Evolutionary conservation across 495 filamentous ascomycete genomes (phyloP), one percentile per base, ranked within the genome.

Genomic region (Penicillium subrubescens): DNA sequence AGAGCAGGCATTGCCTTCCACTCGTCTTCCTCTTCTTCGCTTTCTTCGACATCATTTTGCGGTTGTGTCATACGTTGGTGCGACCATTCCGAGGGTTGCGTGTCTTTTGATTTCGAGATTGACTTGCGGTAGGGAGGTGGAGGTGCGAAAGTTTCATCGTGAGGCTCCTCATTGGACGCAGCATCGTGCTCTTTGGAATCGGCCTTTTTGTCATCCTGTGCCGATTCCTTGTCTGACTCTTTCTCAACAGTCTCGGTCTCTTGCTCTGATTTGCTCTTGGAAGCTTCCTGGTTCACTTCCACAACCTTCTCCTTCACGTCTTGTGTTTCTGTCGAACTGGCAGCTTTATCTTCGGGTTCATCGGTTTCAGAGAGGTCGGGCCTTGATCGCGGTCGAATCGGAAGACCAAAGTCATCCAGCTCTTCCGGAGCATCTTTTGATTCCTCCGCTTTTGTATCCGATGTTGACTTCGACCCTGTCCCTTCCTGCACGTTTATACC

Each of bases 1-100:
- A 91, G 90, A 7, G 96, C 91, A 19, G 95, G 94, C 95, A 99
- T 99, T 2, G 83, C 81, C 78, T 97, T 91, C 95, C 95, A 99
- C 60, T 82, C 88, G 23, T 79, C 78, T 37, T 85, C 75, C 8
- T 82, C 75, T 33, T 71, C 71, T 46, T 73, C 69, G 11, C 75
- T 73, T 8, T 78, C 71, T 55, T 83, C 77, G 34, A 85, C 78
- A 6, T 74, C 63, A 25, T 82, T 68, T 12, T 81, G 79, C n/a
- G 83, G 76, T 41, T 84, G 77, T 12, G 88, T 84, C 14, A 96
- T 81, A 65, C 89, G 87, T 78, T 97, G 94, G 72, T 99, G 95
- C 4, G 94, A 97, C 86, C 89, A 97, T 78, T 94, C 92, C 5
- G 94, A 97, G 14, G 88, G 76, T 37, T 73, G 67, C 12, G 60